Base-by-base conservation (phyloP, 176 grass and related monocot genomes). In the Oryza rufipogon region DNA sequence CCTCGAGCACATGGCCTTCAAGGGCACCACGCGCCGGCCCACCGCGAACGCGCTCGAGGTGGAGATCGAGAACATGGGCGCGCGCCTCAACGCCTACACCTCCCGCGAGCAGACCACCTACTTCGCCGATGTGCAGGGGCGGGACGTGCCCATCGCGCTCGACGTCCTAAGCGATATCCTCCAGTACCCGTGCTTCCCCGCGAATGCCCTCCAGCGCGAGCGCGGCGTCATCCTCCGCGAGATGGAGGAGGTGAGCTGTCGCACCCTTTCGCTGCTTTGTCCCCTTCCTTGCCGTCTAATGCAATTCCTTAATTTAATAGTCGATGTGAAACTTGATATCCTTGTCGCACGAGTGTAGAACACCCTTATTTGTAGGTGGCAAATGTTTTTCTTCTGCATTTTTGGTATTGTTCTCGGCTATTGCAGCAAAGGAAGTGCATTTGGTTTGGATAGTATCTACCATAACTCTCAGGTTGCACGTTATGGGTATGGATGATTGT, bases 1-100 rank as follows among this genome's bases (percentile, higher is more conserved):
- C 86, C 93, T 98, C 77, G 96, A 98, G 81, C 96, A 98, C 77
- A 95, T 98, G 89, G 92, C 94, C 78, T 98, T 98, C 89, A 98
- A 95, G 79, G 96, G 96, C 86, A 98, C 93, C 4, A 26, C 20
- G 41, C 87, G 81, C 47, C 86, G 85, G 17, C 96, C 87, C 80
- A 90, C 88, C 14, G 93, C 93, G 8, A 66, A 82, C 11, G 89
- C 80, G 11, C 91, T 98, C 51, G 96, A 95, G 86, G 93, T 92
- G 77, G 96, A 98, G 87, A 93, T 98, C 41, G 96, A 98, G 61
- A 84, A 95, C 83, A 95, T 98, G 93, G 93, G 96, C 34, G 93
- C 80, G 33, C 93, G 89, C 23, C 90, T 98, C 84, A 98, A 98
- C 83, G 96, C 96, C 0, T 98, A 95, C 83, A 98, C 96, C 75